These are phyloP conservation scores for Metschnikowia kunwiensis DNA, from an alignment of 805 yeast genomes.

Conservation along the genomic window DNA sequence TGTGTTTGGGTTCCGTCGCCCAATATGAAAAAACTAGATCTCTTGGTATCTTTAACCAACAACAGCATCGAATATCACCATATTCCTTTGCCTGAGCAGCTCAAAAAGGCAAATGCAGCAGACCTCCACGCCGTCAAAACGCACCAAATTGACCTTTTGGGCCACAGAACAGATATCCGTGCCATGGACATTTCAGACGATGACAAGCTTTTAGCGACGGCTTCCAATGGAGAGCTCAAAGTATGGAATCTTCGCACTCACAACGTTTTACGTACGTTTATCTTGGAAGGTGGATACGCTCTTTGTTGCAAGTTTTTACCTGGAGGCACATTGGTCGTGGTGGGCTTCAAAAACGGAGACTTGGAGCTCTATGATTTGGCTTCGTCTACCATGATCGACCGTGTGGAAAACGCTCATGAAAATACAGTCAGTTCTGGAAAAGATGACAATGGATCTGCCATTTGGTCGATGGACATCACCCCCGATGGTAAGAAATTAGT, in stretches of 20 bases:
- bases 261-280: constrained; percentile 77
- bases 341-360: constrained; percentile 86
- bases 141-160: constrained; percentile 66
- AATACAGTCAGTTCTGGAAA: constrained; percentile 23
- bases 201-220: constrained; percentile 76
- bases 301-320: constrained; percentile 79
- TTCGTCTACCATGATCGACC: constrained; percentile 67
- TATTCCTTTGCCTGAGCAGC: constrained; percentile 53
- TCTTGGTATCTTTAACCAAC: constrained; percentile 64
- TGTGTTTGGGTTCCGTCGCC: constrained; percentile 56
- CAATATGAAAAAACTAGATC: constrained; percentile 48
- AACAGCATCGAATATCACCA: constrained; percentile 73
- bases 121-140: constrained; percentile 46
- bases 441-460: constrained; percentile 48
- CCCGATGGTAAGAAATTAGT: constrained; percentile 81
- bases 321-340: constrained; percentile 82
- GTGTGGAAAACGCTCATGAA: constrained; percentile 65
- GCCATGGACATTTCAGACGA: constrained; percentile 80
- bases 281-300: constrained; percentile 75
- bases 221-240: constrained; percentile 85
- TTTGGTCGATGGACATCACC: constrained; percentile 88
- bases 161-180: constrained; percentile 89
- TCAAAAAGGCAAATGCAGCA: constrained; percentile 42
- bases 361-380: constrained; percentile 84
- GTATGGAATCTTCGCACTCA: constrained; percentile 78